Evolutionary conservation across 2,329 filamentous ascomycete genomes (phyloP).

Genomic region (Metarhizium sp.): DNA sequence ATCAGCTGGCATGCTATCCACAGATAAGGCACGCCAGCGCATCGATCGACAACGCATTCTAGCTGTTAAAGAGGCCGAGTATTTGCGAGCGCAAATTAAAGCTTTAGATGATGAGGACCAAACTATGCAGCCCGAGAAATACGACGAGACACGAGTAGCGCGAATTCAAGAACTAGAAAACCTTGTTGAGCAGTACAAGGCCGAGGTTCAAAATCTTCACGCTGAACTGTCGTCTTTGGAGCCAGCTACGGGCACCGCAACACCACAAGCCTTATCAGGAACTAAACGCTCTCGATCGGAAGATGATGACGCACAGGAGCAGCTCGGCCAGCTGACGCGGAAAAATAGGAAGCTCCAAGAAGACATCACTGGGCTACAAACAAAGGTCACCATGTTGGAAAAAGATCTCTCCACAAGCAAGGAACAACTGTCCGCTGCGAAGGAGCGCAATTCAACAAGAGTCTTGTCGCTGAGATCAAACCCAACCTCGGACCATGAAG

Average conservation of each 20-base stretch:
- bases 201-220: constrained; percentile 67
- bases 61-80: constrained; percentile 87
- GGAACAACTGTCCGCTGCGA: constrained; percentile 60
- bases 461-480: constrained; percentile 85
- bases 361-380: constrained; percentile 60
- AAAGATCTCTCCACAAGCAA: constrained; percentile 64
- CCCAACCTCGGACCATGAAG: constrained; percentile 77
- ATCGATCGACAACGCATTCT: constrained; percentile 79
- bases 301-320: constrained; percentile 55
- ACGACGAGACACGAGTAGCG: constrained; percentile 64
- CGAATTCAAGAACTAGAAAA: constrained; percentile 75
- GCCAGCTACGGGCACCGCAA: constrained; percentile 23
- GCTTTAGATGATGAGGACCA: constrained; percentile 81
- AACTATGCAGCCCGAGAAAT: constrained; percentile 71
- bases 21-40: constrained; percentile 62
- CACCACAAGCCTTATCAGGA: constrained; percentile 32
- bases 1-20: constrained; percentile 33
- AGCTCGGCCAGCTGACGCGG: constrained; percentile 72
- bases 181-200: constrained; percentile 79
- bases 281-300: constrained; percentile 58
- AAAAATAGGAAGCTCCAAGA: constrained; percentile 84
- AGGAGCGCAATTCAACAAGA: constrained; percentile 64
- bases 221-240: constrained; percentile 64
- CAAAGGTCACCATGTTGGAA: constrained; percentile 59
- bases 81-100: constrained; percentile 84